Conservation (phyloP, 768 basidiomycete genomes). For the Russula abietina region DNA sequence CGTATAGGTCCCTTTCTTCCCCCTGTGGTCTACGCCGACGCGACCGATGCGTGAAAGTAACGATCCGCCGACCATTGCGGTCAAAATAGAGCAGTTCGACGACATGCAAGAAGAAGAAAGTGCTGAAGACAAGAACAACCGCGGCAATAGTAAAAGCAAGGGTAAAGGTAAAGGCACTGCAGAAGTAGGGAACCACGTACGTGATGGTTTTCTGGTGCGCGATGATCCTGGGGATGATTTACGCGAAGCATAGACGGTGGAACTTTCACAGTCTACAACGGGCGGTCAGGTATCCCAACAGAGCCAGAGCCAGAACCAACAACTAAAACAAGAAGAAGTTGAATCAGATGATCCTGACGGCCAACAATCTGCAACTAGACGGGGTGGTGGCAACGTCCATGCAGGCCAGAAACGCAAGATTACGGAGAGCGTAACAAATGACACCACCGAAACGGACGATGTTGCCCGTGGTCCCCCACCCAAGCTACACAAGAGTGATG, state of each 20-base stretch:
- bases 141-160: too few relatives aligned
- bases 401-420: conserved; percentile 2
- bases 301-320: neutral
- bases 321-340: neutral
- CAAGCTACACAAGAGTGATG: neutral
- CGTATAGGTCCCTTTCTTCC: too few relatives aligned
- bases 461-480: neutral
- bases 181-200: neutral
- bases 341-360: neutral
- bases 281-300: neutral
- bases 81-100: too few relatives aligned
- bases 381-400: neutral
- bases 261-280: conserved; percentile 3
- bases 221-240: conserved; percentile 5
- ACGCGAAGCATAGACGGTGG: neutral
- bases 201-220: neutral
- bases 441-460: neutral
- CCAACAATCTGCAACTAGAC: neutral
- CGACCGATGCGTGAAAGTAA: too few relatives aligned
- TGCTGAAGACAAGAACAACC: too few relatives aligned
- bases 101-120: too few relatives aligned
- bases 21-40: too few relatives aligned
- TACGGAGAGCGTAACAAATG: neutral
- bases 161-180: too few relatives aligned
- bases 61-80: too few relatives aligned